Conservation (phyloP, 176 grass and related monocot genomes). For the Oryza meridionalis region DNA sequence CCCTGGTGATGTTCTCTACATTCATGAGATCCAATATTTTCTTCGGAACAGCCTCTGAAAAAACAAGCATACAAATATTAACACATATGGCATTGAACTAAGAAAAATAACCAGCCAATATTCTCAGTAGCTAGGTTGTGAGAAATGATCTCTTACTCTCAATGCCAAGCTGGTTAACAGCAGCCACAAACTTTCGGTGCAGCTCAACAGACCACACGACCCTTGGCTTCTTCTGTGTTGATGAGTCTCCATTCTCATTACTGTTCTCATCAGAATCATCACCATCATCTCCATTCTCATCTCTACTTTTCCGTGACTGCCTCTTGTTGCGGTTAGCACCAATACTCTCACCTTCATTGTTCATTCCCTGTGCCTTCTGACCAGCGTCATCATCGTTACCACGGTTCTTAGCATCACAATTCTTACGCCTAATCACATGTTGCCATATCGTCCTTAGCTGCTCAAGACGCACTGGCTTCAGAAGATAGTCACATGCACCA, state of each 20-base stretch:
- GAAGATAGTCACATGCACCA: conserved; percentile 87
- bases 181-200: conserved; percentile 83
- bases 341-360: conserved; percentile 48
- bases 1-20: conserved; percentile 83
- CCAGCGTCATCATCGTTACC: conserved; percentile 51
- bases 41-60: conserved; percentile 92
- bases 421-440: conserved; percentile 70
- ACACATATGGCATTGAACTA: background rate
- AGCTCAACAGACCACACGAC: conserved; percentile 86
- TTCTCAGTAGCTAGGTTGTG: conserved; percentile 3
- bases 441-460: conserved; percentile 88
- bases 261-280: conserved; percentile 74
- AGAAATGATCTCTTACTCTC: conserved; percentile 68
- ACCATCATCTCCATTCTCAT: conserved; percentile 60
- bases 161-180: conserved; percentile 85
- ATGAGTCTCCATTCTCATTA: conserved; percentile 45
- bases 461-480: conserved; percentile 85
- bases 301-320: conserved; percentile 48
- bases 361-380: conserved; percentile 32
- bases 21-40: conserved; percentile 93
- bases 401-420: conserved; percentile 41
- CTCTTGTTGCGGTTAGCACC: conserved; percentile 54
- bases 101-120: conserved; percentile 9
- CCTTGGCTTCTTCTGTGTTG: conserved; percentile 68
- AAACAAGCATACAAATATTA: conserved; percentile 1